Percentiles rank a stretch among this genome's conserved stretches.
Evolutionary conservation across 805 yeast genomes (phyloP).

Genomic region (Pichia kluyveri): DNA sequence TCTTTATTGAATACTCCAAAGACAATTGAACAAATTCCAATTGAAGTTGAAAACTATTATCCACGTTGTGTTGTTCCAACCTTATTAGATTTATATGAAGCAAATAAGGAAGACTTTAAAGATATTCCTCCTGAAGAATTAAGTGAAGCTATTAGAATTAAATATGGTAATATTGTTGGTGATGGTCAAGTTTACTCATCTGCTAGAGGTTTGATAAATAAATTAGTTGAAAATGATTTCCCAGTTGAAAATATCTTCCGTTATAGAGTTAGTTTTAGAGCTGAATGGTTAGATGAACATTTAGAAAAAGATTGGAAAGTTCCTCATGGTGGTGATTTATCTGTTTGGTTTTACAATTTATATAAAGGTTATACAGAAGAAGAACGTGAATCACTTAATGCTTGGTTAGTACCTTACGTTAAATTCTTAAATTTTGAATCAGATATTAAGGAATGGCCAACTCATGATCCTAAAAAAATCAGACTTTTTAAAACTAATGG

Average conservation of each 20-base stretch:
- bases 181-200: conserved; percentile 33
- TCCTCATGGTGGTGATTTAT: conserved; percentile 29
- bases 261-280: conserved; percentile 25
- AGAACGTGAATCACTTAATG: conserved; percentile 18
- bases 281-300: conserved; percentile 13
- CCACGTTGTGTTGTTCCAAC: conserved; percentile 25
- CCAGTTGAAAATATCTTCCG: conserved; percentile 23
- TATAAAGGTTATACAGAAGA: conserved; percentile 20
- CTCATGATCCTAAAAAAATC: conserved; percentile 16
- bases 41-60: conserved; percentile 30
- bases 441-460: conserved; percentile 23
- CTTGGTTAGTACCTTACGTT: conserved; percentile 25
- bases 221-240: conserved; percentile 21
- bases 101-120: conserved; percentile 8
- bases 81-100: conserved; percentile 9
- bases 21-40: conserved; percentile 24
- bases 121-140: conserved; percentile 4
- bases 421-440: conserved; percentile 22
- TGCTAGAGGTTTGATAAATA: conserved; percentile 28
- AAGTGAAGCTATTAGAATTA: conserved; percentile 12
- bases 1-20: conserved; percentile 9
- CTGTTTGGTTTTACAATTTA: conserved; percentile 28
- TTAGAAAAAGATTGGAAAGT: conserved; percentile 21
- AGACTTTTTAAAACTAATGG: conserved; percentile 27
- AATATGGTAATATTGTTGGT: conserved; percentile 28